Evolutionary conservation across 805 yeast genomes (phyloP), one percentile per base, ranked within the genome.

Genomic region (Candida schatavii): DNA sequence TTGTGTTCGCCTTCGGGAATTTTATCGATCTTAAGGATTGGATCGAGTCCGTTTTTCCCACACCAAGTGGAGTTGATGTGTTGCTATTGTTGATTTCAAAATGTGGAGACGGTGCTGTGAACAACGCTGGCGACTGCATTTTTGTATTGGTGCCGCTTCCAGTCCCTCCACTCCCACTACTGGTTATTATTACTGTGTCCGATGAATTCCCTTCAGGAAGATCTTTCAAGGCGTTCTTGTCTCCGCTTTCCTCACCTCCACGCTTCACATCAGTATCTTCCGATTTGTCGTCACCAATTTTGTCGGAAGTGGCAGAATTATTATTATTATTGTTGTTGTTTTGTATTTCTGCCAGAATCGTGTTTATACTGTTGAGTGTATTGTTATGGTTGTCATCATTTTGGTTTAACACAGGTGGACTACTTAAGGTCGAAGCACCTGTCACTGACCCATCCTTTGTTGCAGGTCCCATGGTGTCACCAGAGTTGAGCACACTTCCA

Each of bases 81-180:
- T 37, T 37, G 14, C 33, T 21, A 20, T 18, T 46, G 45, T 34
- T 44, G 46, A 38, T 42, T 39, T 25, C 41, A 44, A 31, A 14
- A 13, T 31, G 21, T 10, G 21, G 20, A 7, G 21, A 31, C 15
- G 27, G 27, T 7, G 27, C 27, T 7, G 27, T 11, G 27, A 23
- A 23, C 7, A 23, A 11, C 11, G 27, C 27, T 23, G 27, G 27
- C 27, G 27, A 23, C 7, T 23, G 27, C n/a, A n/a, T n/a, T n/a
- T n/a, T n/a, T n/a, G n/a, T n/a, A n/a, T n/a, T n/a, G n/a, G n/a
- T n/a, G n/a, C n/a, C n/a, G n/a, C n/a, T n/a, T n/a, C n/a, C n/a
- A n/a, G n/a, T n/a, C n/a, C n/a, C n/a, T n/a, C n/a, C n/a, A n/a
- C n/a, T n/a, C n/a, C n/a, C n/a, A 23, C 27, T 23, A 23, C 27